Percentiles rank a stretch among this genome's conserved stretches.
Evolutionary conservation across 2,329 filamentous ascomycete species (phyloP).

Genomic region (Sporothrix brasiliensis): DNA sequence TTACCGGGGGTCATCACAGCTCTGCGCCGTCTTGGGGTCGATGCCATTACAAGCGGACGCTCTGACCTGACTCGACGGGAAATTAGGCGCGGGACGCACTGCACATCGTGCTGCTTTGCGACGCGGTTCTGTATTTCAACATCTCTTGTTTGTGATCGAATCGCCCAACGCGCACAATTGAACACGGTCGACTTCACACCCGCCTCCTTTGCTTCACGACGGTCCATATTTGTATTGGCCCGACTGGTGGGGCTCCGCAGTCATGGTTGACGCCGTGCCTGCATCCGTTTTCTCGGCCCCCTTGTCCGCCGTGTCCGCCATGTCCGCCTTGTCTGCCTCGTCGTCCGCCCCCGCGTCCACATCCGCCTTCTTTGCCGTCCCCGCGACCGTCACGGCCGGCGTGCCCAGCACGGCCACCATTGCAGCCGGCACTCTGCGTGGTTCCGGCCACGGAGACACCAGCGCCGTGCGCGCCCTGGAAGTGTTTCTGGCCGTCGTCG

Average conservation of each 20-base stretch:
- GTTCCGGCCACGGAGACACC: slow-evolving; percentile 12
- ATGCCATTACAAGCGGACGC: neutral
- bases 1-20: neutral
- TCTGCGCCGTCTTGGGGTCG: neutral
- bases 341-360: neutral
- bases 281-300: too few relatives aligned
- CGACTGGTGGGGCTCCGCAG: neutral
- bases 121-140: neutral
- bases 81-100: neutral
- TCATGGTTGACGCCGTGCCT: neutral
- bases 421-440: slow-evolving; percentile 9
- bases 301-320: too few relatives aligned
- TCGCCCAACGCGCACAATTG: neutral
- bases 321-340: neutral
- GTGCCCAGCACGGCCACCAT: slow-evolving; percentile 21
- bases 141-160: neutral
- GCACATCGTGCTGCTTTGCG: neutral
- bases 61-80: slow-evolving; percentile 4
- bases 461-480: slow-evolving; percentile 22
- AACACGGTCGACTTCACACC: neutral
- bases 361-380: slow-evolving; percentile 6
- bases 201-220: neutral
- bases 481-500: slow-evolving; percentile 25
- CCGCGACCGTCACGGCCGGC: slow-evolving; percentile 21
- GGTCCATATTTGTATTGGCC: neutral